Evolutionary conservation across 371 early-diverging fungal genomes (phyloP), one percentile per base, ranked within the genome.

Genomic region (Dinochytrium kinnereticum): DNA sequence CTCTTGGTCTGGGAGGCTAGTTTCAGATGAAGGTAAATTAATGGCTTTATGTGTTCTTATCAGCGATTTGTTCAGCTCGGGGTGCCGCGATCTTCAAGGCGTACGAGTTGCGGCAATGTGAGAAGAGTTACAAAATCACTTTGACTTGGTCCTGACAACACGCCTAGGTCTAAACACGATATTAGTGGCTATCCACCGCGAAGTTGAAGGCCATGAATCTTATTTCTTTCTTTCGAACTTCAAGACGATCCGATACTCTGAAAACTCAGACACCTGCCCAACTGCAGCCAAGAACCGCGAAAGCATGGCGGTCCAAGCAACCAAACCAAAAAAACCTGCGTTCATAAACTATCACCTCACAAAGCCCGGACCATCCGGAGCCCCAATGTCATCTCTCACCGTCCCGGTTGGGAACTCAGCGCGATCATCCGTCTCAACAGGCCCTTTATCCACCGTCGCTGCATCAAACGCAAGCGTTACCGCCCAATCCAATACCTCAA

Each of bases 241-340:
- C 51, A 73, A 69, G 64, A 51, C 26, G 50, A 39, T 73, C 15
- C 74, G 74, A 31, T 73, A 73, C 61, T 33, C 61, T 24, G 61
- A 61, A 24, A 61, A 34, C 37, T 3, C 34, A 13, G 26, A 53
- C 44, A 7, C 19, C 44, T 19, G 7, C 19, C 44, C 44, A 44
- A 44, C 13, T 19, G 13, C 7, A 44, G 44, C 44, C 44, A 44
- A 7, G 44, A 44, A 44, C n/a, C n/a, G n/a, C n/a, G n/a, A n/a
- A n/a, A n/a, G 19, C 44, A 7, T 44, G 44, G 19, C 44, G 44
- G n/a, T 44, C 44, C 44, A 7, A 44, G 44, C 44, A 7, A 7
- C 44, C 7, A 44, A 44, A 44, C 13, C 13, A 44, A 44, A 44
- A 44, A 19, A 19, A 13, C 44, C 7, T 44, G n/a, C n/a, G n/a